Base-by-base conservation (phyloP, 495 filamentous ascomycete species). In the Hypoxylon lienhwacheense region DNA sequence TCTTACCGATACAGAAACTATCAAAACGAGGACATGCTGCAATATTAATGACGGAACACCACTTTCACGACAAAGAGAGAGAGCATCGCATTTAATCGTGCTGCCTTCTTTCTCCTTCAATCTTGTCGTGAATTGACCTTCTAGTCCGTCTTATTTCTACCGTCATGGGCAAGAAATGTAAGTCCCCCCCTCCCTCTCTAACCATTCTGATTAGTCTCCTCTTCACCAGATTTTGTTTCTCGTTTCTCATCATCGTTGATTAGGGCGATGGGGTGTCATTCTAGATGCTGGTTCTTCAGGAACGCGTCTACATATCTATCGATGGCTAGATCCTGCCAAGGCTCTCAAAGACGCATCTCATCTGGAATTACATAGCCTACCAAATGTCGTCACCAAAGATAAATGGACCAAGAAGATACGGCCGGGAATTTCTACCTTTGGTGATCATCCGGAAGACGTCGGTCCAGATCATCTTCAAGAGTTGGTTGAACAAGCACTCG, bases 371-470 rank as follows among this genome's bases (percentile, higher is more conserved):
- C 76, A 80, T 41, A 82, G 79, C 21, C 72, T 98, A 5, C 95
- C 93, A 3, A 82, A 83, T 48, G 75, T 97, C 50, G 79, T 84
- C 55, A 95, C 90, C 6, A 85, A 92, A 52, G 85, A 88, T 61
- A 78, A 86, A 66, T 96, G 91, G 86, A 91, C 88, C 2, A 90
- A 91, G 73, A 98, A 98, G 73, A 91, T 92, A 32, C 79, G 87
- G 36, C 93, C 93, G 1, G 92, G 93, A 16, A 85, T 98, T 33
- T 97, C 93, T 16, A 90, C 90, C 0, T 97, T 95, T 57, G 90
- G 87, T 60, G 79, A 88, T 22, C 84, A 76, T 25, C 87, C 89
- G 7, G 79, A 84, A 55, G 77, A 80, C 26, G 85, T 98, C 37
- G 93, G 95, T 2, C 77, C 81, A 1, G 86, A 91, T 7, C 89